Evolutionary conservation across 495 filamentous ascomycete species (phyloP).

Genomic region (Aeminium ludgeri): DNA sequence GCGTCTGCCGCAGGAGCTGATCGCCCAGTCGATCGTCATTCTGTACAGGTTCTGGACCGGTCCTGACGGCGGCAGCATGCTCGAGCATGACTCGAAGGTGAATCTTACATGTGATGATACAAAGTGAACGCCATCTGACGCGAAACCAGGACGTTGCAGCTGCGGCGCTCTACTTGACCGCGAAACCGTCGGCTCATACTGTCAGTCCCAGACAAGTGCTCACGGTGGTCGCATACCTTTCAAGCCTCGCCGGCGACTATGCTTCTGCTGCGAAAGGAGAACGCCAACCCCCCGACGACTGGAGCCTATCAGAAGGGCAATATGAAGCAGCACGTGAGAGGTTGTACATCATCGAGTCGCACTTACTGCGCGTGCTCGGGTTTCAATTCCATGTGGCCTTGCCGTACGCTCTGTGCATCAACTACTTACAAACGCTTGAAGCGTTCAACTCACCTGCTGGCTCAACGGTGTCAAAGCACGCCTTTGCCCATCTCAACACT

Average conservation of each 20-base stretch:
- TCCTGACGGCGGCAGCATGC: constrained; percentile 44
- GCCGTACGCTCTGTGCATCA: constrained; percentile 76
- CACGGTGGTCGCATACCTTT: constrained; percentile 36
- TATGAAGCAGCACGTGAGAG: constrained; percentile 46
- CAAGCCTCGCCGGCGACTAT: not conserved
- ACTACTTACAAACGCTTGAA: constrained; percentile 80
- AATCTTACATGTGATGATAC: too few species aligned
- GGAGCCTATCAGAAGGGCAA: constrained; percentile 48
- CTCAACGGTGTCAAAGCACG: constrained; percentile 37
- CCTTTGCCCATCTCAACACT: constrained; percentile 64
- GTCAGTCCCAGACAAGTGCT: constrained; percentile 60
- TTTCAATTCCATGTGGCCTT: constrained; percentile 73
- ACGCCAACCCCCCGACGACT: constrained; percentile 35
- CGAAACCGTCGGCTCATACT: constrained; percentile 68
- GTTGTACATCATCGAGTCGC: constrained; percentile 53
- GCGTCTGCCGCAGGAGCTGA: constrained; percentile 71
- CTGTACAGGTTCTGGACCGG: constrained; percentile 77
- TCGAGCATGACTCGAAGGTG: constrained; percentile 41
- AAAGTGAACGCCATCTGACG: constrained; percentile 6
- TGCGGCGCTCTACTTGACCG: constrained; percentile 60
- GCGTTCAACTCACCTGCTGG: constrained; percentile 28
- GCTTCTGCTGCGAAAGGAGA: constrained; percentile 24
- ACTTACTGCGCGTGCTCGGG: constrained; percentile 54
- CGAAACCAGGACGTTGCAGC: constrained; percentile 56
- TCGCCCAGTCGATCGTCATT: constrained; percentile 75